These are phyloP conservation scores for Gossypium davidsonii DNA, from an alignment of 441 rosid species.

Conservation along the genomic window DNA sequence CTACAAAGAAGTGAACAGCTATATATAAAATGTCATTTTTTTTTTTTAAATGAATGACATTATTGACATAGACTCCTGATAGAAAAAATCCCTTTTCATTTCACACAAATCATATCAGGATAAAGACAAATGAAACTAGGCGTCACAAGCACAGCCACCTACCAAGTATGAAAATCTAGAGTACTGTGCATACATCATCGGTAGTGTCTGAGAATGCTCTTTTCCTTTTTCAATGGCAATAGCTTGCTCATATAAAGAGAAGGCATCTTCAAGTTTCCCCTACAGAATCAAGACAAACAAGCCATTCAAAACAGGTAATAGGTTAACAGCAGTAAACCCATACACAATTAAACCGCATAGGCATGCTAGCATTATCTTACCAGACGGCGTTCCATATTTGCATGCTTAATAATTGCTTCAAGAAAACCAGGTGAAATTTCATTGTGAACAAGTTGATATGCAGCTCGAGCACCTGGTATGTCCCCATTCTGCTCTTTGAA, in stretches of 20 bases:
- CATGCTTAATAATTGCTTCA: slow-evolving; percentile 92
- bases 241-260: slow-evolving; percentile 75
- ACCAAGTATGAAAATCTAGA: slow-evolving; percentile 75
- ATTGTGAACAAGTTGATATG: slow-evolving; percentile 71
- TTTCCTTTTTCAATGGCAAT: slow-evolving; percentile 93
- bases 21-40: neutral
- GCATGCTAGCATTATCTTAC: slow-evolving; percentile 37
- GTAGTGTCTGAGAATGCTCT: slow-evolving; percentile 71
- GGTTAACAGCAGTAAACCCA: slow-evolving; percentile 2
- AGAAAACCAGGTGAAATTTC: slow-evolving; percentile 91
- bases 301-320: slow-evolving; percentile 7
- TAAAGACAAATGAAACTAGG: neutral
- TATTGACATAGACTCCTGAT: neutral
- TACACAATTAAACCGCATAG: slow-evolving; percentile 2
- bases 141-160: slow-evolving; percentile 16
- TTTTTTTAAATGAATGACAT: neutral
- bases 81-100: neutral
- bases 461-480: slow-evolving; percentile 78
- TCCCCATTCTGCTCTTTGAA: slow-evolving; percentile 86
- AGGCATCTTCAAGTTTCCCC: slow-evolving; percentile 78
- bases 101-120: neutral
- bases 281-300: slow-evolving; percentile 29
- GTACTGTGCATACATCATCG: slow-evolving; percentile 83
- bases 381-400: slow-evolving; percentile 83
- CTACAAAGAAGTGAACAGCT: neutral